A percentile compares a stretch with the other conserved stretches of the same genome.
These are phyloP conservation scores for Brachypodium distachyon DNA, from an alignment of 202 grass and related monocot genomes.

Conservation along the genomic window DNA sequence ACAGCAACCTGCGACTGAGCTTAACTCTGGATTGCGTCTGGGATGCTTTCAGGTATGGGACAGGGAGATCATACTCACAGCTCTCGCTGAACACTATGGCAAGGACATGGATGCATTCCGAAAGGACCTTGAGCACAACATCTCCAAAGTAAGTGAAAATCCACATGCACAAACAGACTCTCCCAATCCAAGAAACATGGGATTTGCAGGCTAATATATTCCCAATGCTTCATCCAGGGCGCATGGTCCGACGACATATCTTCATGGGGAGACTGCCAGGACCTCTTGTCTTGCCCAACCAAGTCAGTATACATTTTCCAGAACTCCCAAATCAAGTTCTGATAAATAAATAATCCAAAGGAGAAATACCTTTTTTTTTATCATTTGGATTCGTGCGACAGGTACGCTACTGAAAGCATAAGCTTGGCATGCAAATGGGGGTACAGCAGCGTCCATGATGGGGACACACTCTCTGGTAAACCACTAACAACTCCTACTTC, in stretches of 20 bases:
- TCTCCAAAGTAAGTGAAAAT: slow-evolving; percentile 43
- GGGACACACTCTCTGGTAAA: slow-evolving; percentile 65
- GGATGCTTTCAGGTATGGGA: slow-evolving; percentile 64
- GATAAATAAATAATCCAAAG: background rate
- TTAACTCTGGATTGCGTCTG: background rate
- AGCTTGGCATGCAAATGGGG: slow-evolving; percentile 74
- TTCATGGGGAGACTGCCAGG: slow-evolving; percentile 56
- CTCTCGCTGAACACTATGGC: slow-evolving; percentile 45
- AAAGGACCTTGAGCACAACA: slow-evolving; percentile 51
- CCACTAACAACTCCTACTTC: background rate
- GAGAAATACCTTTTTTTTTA: background rate
- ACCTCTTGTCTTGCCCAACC: slow-evolving; percentile 59
- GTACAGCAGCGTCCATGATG: slow-evolving; percentile 39
- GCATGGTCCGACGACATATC: slow-evolving; percentile 54
- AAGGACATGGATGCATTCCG: slow-evolving; percentile 60
- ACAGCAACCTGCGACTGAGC: background rate
- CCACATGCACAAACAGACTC: background rate
- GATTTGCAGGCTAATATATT: background rate
- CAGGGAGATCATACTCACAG: slow-evolving; percentile 79
- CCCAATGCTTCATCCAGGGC: slow-evolving; percentile 17
- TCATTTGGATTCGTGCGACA: slow-evolving; percentile 5
- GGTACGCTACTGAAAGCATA: slow-evolving; percentile 81
- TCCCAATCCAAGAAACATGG: background rate
- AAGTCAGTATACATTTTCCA: slow-evolving; percentile 29
- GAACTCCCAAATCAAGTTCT: background rate